Conservation (phyloP, 768 basidiomycete genomes). For the Lactarius tabidus region DNA sequence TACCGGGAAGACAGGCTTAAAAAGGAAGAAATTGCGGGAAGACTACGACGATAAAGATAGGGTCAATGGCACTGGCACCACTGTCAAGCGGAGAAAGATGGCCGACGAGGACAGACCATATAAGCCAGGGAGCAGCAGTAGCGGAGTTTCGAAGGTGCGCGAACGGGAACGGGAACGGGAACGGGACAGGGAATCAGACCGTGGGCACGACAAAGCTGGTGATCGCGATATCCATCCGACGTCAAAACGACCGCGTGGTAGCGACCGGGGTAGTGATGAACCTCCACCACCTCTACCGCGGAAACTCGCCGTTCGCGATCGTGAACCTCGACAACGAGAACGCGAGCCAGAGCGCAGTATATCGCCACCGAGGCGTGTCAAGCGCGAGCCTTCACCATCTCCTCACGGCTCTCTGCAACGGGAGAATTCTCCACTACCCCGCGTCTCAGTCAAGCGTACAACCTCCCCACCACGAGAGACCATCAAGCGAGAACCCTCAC, state of each 20-base stretch:
- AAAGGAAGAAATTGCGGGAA: slow-evolving; percentile 29
- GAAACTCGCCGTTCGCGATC: slow-evolving; percentile 10
- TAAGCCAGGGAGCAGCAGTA: slow-evolving; percentile 17
- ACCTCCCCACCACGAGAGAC: slow-evolving; percentile 7
- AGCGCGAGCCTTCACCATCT: slow-evolving; percentile 28
- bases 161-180: slow-evolving; percentile 27
- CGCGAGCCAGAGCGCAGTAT: slow-evolving; percentile 16
- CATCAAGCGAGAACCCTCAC: slow-evolving; percentile 18
- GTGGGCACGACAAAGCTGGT: slow-evolving; percentile 18
- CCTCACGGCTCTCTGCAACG: slow-evolving; percentile 20
- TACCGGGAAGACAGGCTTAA: slow-evolving; percentile 16
- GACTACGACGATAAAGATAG: slow-evolving; percentile 28
- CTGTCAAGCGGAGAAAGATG: slow-evolving; percentile 24
- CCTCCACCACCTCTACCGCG: neutral
- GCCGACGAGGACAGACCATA: slow-evolving; percentile 22
- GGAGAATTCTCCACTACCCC: slow-evolving; percentile 18
- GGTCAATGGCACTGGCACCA: neutral
- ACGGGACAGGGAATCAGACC: slow-evolving; percentile 20
- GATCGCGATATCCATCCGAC: slow-evolving; percentile 21
- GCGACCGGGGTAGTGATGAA: slow-evolving; percentile 30
- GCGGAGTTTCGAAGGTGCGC: slow-evolving; percentile 17
- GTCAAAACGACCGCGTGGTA: slow-evolving; percentile 44
- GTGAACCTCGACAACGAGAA: slow-evolving; percentile 21
- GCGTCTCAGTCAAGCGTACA: slow-evolving; percentile 14
- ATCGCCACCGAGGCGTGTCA: slow-evolving; percentile 13